Base-by-base conservation (phyloP, 2,329 filamentous ascomycete genomes). In the Aspergillus neotritici region DNA sequence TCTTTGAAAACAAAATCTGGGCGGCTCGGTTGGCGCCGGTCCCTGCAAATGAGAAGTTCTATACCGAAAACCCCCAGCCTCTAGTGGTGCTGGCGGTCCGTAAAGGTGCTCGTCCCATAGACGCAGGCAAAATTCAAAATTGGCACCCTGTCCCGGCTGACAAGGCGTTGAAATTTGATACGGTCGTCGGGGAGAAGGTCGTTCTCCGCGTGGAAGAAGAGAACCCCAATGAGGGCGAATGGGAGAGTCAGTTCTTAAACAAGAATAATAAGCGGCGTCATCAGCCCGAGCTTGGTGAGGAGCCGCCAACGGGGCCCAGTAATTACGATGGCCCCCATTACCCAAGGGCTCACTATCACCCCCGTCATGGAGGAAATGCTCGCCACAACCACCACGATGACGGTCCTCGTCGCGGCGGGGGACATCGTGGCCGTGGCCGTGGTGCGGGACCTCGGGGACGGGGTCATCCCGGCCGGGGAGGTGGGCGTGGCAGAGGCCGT, bases 161-260 rank as follows among this genome's bases (percentile, higher is more conserved):
- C 6, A 80, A 86, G 56, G 76, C 81, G 0, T 81, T 90, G 58
- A 76, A 81, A 5, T 89, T 97, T 56, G 87, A 94, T 50, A 89
- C 86, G 1, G 81, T 80, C 0, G 87, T 97, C 1, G 86, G 86
- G 13, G 90, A 97, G 68, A 95, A 94, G 69, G 80, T 87, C 12
- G 75, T 93, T 50, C 68, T 97, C 40, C 79, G 86, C 2, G 83
- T 97, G 36, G 88, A 95, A 63, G 74, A 82, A 40, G 86, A 91
- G 70, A 64, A 81, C 39, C 68, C 71, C 3, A 65, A 69, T 16
- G 81, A 85, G 55, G 79, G 78, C 49, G 77, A 80, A 49, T 82
- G 80, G 57, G 80, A 86, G 54, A 78, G 75, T 55, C 68, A 78
- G 13, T 80, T 80, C 51, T 72, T 76, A 28, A 82, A 78, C 57